These are phyloP conservation scores for Pseudogymnoascus sp. DNA, from an alignment of 2,329 filamentous ascomycete genomes.

Conservation along the genomic window DNA sequence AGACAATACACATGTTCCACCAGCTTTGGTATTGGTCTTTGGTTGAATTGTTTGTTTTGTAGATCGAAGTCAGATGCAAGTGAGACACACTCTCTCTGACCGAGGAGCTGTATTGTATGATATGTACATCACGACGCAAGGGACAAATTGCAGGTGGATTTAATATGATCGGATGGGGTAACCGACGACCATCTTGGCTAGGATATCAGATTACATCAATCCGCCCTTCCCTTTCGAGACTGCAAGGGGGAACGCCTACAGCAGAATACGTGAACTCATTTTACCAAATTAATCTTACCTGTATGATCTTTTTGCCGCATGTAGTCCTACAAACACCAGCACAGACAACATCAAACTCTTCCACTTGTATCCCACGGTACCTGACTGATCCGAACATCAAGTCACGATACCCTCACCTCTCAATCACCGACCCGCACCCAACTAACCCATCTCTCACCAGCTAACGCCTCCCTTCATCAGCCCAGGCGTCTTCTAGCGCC, in stretches of 20 bases:
- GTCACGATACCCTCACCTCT: background rate
- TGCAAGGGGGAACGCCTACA: slow-evolving; percentile 3
- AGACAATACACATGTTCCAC: slow-evolving; percentile 3
- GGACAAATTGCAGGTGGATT: slow-evolving; percentile 6
- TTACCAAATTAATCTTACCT: slow-evolving; percentile 10
- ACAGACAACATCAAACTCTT: background rate
- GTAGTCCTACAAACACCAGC: background rate
- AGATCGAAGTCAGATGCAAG: background rate
- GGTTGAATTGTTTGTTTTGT: background rate
- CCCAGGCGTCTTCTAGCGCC: slow-evolving; percentile 2
- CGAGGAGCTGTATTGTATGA: background rate
- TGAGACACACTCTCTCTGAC: background rate
- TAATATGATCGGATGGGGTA: slow-evolving; percentile 8
- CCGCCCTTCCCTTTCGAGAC: background rate
- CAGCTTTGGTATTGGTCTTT: background rate
- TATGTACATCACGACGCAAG: background rate
- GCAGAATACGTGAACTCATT: slow-evolving; percentile 5
- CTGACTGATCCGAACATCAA: background rate
- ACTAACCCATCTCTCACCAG: background rate
- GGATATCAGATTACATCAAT: slow-evolving; percentile 5
- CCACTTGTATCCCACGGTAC: background rate
- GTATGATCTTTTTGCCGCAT: background rate
- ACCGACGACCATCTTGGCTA: background rate
- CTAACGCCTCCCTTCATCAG: background rate
- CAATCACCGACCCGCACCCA: background rate